A percentile compares a stretch with the other conserved stretches of the same genome.
These are phyloP conservation scores for Stagonosporopsis cucurbitacearum DNA, from an alignment of 2,329 filamentous ascomycete genomes.

Conservation along the genomic window DNA sequence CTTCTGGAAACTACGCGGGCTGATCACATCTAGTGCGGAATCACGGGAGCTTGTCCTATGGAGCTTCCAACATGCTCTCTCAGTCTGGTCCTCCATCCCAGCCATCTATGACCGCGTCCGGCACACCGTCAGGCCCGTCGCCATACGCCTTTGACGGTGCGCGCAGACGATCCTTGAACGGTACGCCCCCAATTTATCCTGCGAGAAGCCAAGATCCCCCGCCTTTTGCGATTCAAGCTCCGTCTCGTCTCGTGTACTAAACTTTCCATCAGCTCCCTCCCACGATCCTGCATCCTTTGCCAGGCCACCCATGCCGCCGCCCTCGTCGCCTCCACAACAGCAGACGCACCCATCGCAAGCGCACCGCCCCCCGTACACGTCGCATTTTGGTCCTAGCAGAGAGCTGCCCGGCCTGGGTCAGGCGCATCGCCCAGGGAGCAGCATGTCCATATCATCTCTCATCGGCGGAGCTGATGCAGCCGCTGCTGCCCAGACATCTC, in stretches of 20 bases:
- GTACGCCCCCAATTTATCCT: constrained; percentile 41
- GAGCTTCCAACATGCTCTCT: constrained; percentile 34
- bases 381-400: constrained; percentile 56
- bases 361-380: constrained; percentile 52
- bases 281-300: constrained; percentile 52
- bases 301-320: constrained; percentile 57
- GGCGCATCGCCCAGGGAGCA: constrained; percentile 64
- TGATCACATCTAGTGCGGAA: constrained; percentile 42
- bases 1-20: constrained; percentile 20
- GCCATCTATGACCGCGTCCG: constrained; percentile 44
- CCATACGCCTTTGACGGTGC: constrained; percentile 52
- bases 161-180: constrained; percentile 53
- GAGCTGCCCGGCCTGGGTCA: constrained; percentile 62
- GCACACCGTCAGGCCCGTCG: constrained; percentile 44
- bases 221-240: constrained; percentile 18
- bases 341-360: constrained; percentile 48
- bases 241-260: constrained; percentile 38
- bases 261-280: constrained; percentile 38
- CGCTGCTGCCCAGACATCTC: constrained; percentile 46
- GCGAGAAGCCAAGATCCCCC: constrained; percentile 44
- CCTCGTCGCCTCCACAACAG: constrained; percentile 55
- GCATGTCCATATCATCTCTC: constrained; percentile 78
- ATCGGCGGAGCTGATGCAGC: constrained; percentile 63
- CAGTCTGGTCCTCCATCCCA: constrained; percentile 43
- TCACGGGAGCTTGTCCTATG: constrained; percentile 36